Percentiles rank a stretch among this genome's conserved stretches.
Evolutionary conservation across 805 yeast species (phyloP).

Genomic region (Ascoidea asiatica): DNA sequence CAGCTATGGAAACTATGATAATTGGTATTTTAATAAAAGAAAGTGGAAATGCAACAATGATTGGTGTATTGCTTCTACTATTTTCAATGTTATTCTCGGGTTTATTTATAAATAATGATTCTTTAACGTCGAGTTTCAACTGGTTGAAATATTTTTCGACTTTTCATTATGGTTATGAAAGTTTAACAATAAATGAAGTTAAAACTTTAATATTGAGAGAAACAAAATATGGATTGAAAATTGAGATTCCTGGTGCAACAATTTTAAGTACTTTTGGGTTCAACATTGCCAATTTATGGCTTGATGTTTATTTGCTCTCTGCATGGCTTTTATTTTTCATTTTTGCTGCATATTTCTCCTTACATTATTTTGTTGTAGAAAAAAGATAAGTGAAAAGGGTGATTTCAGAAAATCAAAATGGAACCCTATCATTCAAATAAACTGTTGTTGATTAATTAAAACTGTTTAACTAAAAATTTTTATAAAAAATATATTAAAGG

Average conservation of each 20-base stretch:
- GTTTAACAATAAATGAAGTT: constrained; percentile 85
- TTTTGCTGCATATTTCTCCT: constrained; percentile 57
- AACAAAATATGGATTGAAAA: constrained; percentile 81
- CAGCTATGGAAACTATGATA: constrained; percentile 72
- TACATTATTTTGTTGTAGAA: constrained; percentile 66
- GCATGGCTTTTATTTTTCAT: constrained; percentile 47
- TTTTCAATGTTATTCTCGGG: constrained; percentile 91
- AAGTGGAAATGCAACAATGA: constrained; percentile 82
- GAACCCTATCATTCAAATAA: too few species aligned
- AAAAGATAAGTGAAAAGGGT: constrained; percentile 43
- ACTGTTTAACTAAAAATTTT: too few species aligned
- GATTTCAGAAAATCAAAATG: too few species aligned
- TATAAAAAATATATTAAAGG: too few species aligned
- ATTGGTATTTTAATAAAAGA: constrained; percentile 83
- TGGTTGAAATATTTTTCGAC: constrained; percentile 77
- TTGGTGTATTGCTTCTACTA: constrained; percentile 71
- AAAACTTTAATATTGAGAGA: constrained; percentile 74
- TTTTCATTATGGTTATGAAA: constrained; percentile 94
- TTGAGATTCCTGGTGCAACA: constrained; percentile 97
- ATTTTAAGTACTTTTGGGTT: constrained; percentile 93
- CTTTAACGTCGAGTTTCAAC: constrained; percentile 41
- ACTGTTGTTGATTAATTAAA: too few species aligned
- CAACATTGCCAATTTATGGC: constrained; percentile 59
- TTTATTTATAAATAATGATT: constrained; percentile 74
- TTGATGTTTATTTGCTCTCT: constrained; percentile 49